Evolutionary conservation across 2,329 filamentous ascomycete genomes (phyloP), one percentile per base, ranked within the genome.

Genomic region (Trichoderma gracile): DNA sequence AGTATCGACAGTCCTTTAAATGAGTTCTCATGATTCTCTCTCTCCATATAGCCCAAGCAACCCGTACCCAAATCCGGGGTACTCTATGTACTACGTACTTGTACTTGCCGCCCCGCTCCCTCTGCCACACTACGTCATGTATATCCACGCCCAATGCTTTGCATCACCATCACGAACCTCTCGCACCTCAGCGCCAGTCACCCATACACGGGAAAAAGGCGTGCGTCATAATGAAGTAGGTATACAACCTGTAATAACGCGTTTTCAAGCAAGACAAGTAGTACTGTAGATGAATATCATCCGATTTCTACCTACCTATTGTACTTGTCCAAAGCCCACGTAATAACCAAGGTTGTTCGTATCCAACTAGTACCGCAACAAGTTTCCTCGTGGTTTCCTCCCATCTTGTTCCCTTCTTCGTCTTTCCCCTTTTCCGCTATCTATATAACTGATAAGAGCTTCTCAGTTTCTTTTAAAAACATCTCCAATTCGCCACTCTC

Each of bases 61-160:
- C 27, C 50, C 14, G n/a, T 56, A n/a, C 9, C 21, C 49, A 52
- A 52, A 43, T 43, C 57, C 15, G 57, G 57, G 57, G 57, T 52
- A 64, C 53, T 30, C 7, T 30, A 30, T 2, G n/a, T n/a, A n/a
- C n/a, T n/a, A n/a, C 8, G 7, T 30, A 9, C 7, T 49, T 52
- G 47, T 52, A 33, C 47, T 21, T 12, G 15, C 15, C 14, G 42
- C 52, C 50, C 52, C 40, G 64, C 64, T 47, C 64, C 38, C 25
- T 30, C 61, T n/a, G 17, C 46, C 27, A 33, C 64, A 65, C 64
- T 65, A 65, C 64, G 64, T 65, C 64, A 65, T 65, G 52, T 56
- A 65, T 57, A 25, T 21, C 12, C 50, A 54, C 30, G 60, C 23
- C 47, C 19, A 12, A 19, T n/a, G 10, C n/a, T 33, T 63, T 63